Conservation (phyloP, 2,329 filamentous ascomycete genomes). For the Tricladium varicosporioides region DNA sequence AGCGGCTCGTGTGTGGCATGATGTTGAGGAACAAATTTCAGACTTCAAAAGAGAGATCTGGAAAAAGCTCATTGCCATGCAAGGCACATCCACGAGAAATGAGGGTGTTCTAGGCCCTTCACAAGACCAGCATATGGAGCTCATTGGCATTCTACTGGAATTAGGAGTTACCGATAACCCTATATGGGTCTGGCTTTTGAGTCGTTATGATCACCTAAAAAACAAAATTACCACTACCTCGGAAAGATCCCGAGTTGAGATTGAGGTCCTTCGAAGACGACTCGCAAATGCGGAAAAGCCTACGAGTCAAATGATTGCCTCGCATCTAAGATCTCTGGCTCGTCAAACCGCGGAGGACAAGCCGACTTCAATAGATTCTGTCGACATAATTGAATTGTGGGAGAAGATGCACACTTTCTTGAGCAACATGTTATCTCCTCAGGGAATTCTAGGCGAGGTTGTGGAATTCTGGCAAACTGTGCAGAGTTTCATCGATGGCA, state of each 20-base stretch:
- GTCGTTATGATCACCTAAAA: slow-evolving; percentile 85
- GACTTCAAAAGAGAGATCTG: slow-evolving; percentile 87
- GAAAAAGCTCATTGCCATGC: slow-evolving; percentile 71
- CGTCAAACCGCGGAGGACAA: slow-evolving; percentile 64
- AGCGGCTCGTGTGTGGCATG: slow-evolving; percentile 91
- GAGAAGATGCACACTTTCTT: slow-evolving; percentile 80
- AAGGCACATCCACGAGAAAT: slow-evolving; percentile 45
- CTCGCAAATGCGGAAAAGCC: slow-evolving; percentile 75
- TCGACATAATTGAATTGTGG: slow-evolving; percentile 87
- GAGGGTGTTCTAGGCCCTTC: slow-evolving; percentile 33
- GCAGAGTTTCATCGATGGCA: slow-evolving; percentile 85
- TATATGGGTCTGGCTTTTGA: slow-evolving; percentile 93
- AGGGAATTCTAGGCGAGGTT: slow-evolving; percentile 84
- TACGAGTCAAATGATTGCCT: slow-evolving; percentile 64
- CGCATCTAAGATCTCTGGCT: slow-evolving; percentile 72
- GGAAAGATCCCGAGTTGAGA: slow-evolving; percentile 85
- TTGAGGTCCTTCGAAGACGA: slow-evolving; percentile 83
- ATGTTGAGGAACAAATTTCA: slow-evolving; percentile 84
- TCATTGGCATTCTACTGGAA: slow-evolving; percentile 87
- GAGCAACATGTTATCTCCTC: slow-evolving; percentile 69
- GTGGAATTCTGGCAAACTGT: slow-evolving; percentile 93
- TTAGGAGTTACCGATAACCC: slow-evolving; percentile 93
- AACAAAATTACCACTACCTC: slow-evolving; percentile 77
- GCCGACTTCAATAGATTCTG: slow-evolving; percentile 67
- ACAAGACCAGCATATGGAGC: slow-evolving; percentile 85